Percentiles rank a stretch among this genome's conserved stretches.
Evolutionary conservation across 805 yeast species (phyloP).

Genomic region (Candida pini): DNA sequence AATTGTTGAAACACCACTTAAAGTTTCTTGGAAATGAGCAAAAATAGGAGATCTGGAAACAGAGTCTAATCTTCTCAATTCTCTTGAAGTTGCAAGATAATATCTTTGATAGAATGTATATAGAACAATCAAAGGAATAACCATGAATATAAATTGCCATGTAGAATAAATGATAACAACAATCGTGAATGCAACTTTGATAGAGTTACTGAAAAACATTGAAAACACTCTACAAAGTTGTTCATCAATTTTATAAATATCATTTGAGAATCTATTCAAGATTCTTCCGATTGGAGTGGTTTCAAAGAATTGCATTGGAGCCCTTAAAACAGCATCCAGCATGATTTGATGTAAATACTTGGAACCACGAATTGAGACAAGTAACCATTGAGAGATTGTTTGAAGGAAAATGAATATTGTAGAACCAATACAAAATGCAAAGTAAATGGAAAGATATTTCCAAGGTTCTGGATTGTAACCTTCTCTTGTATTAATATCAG

Average conservation of each 20-base stretch:
- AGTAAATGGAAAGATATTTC: constrained; percentile 70
- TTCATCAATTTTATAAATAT: constrained; percentile 85
- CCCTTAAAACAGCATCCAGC: constrained; percentile 68
- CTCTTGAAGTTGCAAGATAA: constrained; percentile 73
- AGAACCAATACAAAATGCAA: constrained; percentile 64
- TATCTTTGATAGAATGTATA: constrained; percentile 72
- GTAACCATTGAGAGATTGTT: constrained; percentile 67
- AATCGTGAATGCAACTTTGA: constrained; percentile 69
- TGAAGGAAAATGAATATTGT: constrained; percentile 59
- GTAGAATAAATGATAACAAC: constrained; percentile 79
- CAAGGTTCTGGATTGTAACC: constrained; percentile 72
- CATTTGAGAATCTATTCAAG: constrained; percentile 85
- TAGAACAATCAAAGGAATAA: constrained; percentile 61
- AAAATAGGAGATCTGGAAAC: constrained; percentile 74
- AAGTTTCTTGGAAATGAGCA: constrained; percentile 80
- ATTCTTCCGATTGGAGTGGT: constrained; percentile 94
- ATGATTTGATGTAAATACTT: constrained; percentile 65
- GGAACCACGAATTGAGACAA: constrained; percentile 81
- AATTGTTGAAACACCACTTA: constrained; percentile 69
- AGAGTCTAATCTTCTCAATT: constrained; percentile 76
- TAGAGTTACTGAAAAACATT: constrained; percentile 56
- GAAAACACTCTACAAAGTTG: constrained; percentile 63
- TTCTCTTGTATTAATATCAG: constrained; percentile 70
- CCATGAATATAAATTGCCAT: constrained; percentile 73
- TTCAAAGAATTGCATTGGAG: constrained; percentile 95